phyloP scores from a whole-genome alignment of 495 filamentous ascomycete species.

The Saxophila tyrrhenica region DNA sequence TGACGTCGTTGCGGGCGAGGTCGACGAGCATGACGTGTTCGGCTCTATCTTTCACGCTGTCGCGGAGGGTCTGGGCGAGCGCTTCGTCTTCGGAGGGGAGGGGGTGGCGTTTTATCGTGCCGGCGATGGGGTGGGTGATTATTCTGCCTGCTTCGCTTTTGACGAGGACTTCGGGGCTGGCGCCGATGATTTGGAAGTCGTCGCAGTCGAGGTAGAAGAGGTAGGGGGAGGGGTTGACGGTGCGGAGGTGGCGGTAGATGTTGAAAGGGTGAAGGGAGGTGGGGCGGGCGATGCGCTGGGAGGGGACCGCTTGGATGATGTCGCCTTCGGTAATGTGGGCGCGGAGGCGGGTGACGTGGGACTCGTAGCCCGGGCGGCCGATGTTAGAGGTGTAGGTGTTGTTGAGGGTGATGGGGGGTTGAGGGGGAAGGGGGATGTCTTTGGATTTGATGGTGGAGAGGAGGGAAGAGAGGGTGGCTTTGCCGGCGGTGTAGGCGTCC shows the following conservation, averaged over 20 bases:
- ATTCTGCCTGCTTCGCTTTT: conserved; percentile 80
- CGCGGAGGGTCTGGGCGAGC: conserved; percentile 66
- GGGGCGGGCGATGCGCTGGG: conserved; percentile 79
- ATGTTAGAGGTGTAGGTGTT: conserved; percentile 89
- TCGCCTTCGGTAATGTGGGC: conserved; percentile 79
- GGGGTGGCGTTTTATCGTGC: conserved; percentile 79
- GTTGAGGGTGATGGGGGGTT: conserved; percentile 56
- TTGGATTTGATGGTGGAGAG: conserved; percentile 57
- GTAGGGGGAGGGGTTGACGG: conserved; percentile 91
- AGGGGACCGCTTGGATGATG: conserved; percentile 95
- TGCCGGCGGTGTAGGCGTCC: conserved; percentile 56
- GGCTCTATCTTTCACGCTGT: conserved; percentile 82
- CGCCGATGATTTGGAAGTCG: conserved; percentile 89
- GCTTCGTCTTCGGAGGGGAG: conserved; percentile 66
- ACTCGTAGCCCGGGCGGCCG: conserved; percentile 75
- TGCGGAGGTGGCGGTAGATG: conserved; percentile 91
- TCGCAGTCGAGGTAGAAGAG: conserved; percentile 89
- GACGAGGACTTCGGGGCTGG: conserved; percentile 84
- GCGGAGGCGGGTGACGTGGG: conserved; percentile 70
- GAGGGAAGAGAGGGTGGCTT: conserved; percentile 48
- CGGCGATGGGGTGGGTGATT: conserved; percentile 94
- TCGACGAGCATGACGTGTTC: conserved; percentile 99
- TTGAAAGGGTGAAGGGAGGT: conserved; percentile 93
- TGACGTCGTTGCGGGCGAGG: conserved; percentile 90
- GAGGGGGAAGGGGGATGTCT: conserved; percentile 65